Base-by-base conservation (phyloP, 768 basidiomycete genomes). In the Nidularia pulvinata region DNA sequence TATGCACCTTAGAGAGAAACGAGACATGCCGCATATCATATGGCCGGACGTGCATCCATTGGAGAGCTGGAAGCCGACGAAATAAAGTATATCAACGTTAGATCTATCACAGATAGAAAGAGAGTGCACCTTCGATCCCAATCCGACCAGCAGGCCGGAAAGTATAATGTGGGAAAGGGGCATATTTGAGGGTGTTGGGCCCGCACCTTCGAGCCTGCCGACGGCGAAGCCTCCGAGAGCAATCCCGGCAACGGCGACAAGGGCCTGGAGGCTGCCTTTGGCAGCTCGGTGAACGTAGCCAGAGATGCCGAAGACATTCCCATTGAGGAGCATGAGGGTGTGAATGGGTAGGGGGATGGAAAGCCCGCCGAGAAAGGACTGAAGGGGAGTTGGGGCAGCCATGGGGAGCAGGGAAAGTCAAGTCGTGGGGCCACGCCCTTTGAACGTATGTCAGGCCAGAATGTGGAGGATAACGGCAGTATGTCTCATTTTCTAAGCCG, bases 31-130 rank as follows among this genome's bases (percentile, higher is more conserved):
- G 54, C 75, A 76, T 51, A 87, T 72, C 85, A 87, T 86, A 69
- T 87, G 85, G 83, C 84, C 85, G 14, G 85, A 86, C 9, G 85
- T 86, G 62, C 85, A 87, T 22, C 85, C 85, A 53, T 83, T 84
- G 13, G 78, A 72, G 50, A 86, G 62, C 84, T 84, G 52, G 19
- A 42, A 19, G 46, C 36, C 33, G 46, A 16, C 45, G 11, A 45
- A 49, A 33, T 48, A 22, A 46, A 37, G 32, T 49, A 44, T 52
- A 35, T 55, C 34, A 63, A 51, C 33, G 25, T 30, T 2, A 30
- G 25, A 30, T 30, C 4, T 4, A 37, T 32, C 48, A 30, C n/a
- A 46, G 30, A 48, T 7, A 47, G 13, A 44, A n/a, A 46, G 32
- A 16, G 25, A 19, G 49, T 57, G 48, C 59, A 83, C 83, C 74